Evolutionary conservation across 768 basidiomycete species (phyloP).

Genomic region (Mycena galopus): DNA sequence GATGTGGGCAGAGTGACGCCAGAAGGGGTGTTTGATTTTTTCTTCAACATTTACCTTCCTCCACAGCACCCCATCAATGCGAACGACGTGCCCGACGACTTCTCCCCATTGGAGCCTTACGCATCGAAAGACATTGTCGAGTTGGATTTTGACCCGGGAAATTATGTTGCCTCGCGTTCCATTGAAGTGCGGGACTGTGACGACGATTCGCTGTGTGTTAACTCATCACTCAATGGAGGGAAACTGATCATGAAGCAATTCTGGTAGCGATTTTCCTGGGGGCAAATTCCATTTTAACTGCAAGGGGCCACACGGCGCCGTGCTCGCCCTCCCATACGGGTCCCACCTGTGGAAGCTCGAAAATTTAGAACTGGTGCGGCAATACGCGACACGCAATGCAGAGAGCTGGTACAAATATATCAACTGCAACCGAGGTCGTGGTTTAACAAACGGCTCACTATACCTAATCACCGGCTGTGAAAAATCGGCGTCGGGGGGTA

Average conservation of each 20-base stretch:
- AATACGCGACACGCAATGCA: background rate
- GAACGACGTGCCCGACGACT: slow-evolving; percentile 44
- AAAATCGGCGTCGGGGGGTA: too few species aligned
- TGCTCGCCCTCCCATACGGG: background rate
- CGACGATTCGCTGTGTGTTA: background rate
- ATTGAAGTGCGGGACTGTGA: too few species aligned
- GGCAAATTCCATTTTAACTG: background rate
- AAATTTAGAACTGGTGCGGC: background rate
- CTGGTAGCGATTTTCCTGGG: background rate
- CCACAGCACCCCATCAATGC: slow-evolving; percentile 41
- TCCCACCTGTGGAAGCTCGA: background rate
- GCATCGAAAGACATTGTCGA: background rate
- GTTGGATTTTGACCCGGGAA: background rate
- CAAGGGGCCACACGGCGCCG: background rate
- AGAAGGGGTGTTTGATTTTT: slow-evolving; percentile 49
- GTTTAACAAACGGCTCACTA: too few species aligned
- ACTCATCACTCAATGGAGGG: background rate
- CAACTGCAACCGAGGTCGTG: too few species aligned
- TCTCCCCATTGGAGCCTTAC: slow-evolving; percentile 21
- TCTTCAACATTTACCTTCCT: slow-evolving; percentile 50
- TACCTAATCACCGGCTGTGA: too few species aligned
- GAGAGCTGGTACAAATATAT: background rate
- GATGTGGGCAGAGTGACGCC: slow-evolving; percentile 52
- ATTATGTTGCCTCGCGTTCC: background rate
- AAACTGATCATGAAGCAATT: background rate